Evolutionary conservation across 2,329 filamentous ascomycete genomes (phyloP).

Genomic region (Trichoderma simmonsii): DNA sequence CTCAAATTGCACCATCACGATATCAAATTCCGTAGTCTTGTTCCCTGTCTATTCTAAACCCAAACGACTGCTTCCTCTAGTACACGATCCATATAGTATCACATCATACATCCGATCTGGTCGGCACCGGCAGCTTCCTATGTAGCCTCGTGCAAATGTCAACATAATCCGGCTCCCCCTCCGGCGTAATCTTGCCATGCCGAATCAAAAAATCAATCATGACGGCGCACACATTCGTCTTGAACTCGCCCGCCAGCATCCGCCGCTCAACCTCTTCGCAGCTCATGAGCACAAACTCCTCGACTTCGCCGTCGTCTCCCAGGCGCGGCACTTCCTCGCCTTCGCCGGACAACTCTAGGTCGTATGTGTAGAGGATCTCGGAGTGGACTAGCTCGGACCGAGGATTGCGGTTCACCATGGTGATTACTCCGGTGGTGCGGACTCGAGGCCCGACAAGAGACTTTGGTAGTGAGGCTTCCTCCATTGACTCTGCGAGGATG

Average conservation of each 20-base stretch:
- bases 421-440: constrained; percentile 34
- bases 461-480: constrained; percentile 58
- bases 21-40: neutral
- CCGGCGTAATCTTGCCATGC: constrained; percentile 69
- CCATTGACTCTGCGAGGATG: constrained; percentile 66
- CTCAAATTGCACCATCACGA: neutral
- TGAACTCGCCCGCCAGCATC: constrained; percentile 69
- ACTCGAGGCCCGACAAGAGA: constrained; percentile 28
- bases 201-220: constrained; percentile 79
- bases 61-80: neutral
- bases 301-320: constrained; percentile 77
- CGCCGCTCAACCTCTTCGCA: constrained; percentile 58
- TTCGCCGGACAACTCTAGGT: constrained; percentile 60
- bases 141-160: constrained; percentile 57
- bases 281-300: constrained; percentile 67
- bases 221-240: constrained; percentile 76
- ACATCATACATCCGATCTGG: constrained; percentile 23
- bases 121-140: constrained; percentile 43
- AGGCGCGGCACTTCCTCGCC: constrained; percentile 59
- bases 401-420: constrained; percentile 32
- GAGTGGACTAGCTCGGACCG: constrained; percentile 32
- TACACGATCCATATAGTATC: neutral
- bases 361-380: constrained; percentile 65
- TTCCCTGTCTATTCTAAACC: neutral
- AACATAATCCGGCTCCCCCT: constrained; percentile 69